A percentile compares a stretch with the other conserved stretches of the same genome.
Conservation (phyloP, 805 yeast species). For the Scheffersomyces amazonensis region DNA sequence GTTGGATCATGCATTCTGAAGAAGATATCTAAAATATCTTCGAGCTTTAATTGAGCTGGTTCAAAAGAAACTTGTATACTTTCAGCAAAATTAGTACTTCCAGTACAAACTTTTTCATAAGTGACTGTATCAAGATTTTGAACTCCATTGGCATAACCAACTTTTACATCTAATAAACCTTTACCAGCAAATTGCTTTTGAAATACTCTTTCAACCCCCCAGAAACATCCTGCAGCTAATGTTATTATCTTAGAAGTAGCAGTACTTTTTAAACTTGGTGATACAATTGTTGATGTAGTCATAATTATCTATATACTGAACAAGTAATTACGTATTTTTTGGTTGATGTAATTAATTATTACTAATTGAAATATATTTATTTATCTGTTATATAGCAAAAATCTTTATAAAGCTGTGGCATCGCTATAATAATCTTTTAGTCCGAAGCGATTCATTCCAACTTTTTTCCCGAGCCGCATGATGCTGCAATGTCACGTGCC, state of each 20-base stretch:
- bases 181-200: conserved; percentile 62
- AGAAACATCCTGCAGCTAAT: conserved; percentile 67
- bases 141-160: conserved; percentile 88
- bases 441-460: too few species aligned
- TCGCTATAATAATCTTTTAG: too few species aligned
- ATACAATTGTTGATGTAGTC: conserved; percentile 17
- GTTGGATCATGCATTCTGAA: conserved; percentile 96
- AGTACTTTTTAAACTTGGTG: conserved; percentile 34
- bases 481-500: too few species aligned
- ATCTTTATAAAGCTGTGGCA: too few species aligned
- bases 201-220: conserved; percentile 88
- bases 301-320: too few species aligned
- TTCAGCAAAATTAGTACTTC: conserved; percentile 77
- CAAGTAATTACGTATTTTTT: too few species aligned
- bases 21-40: conserved; percentile 74
- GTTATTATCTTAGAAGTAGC: conserved; percentile 34
- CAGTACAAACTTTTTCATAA: conserved; percentile 73
- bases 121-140: conserved; percentile 42
- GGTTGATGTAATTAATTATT: too few species aligned
- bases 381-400: too few species aligned
- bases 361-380: too few species aligned
- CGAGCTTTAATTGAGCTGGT: conserved; percentile 57
- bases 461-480: too few species aligned
- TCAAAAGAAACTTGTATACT: conserved; percentile 80
- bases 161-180: conserved; percentile 73